These are phyloP conservation scores for Hemisphaericaspora subhashii DNA, from an alignment of 1,139 yeast species.

Conservation along the genomic window DNA sequence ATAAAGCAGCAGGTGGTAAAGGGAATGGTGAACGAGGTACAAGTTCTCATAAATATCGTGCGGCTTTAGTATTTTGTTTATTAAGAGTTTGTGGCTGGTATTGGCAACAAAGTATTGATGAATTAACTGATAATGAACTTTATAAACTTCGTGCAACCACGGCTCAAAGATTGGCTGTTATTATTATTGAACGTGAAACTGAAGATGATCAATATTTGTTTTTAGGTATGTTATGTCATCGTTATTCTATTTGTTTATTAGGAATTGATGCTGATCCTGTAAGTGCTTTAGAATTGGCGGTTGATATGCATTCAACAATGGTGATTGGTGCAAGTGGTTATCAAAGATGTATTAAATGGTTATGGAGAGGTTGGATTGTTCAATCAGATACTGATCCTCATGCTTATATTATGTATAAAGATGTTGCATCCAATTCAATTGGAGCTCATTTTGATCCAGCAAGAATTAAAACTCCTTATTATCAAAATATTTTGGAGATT, in stretches of 20 bases:
- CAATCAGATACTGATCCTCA: conserved; percentile 73
- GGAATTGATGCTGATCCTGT: conserved; percentile 62
- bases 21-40: conserved; percentile 60
- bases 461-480: conserved; percentile 78
- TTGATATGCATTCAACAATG: conserved; percentile 78
- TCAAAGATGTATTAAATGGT: conserved; percentile 84
- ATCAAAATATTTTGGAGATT: conserved; percentile 75
- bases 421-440: conserved; percentile 56
- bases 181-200: conserved; percentile 58
- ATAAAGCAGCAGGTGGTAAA: conserved; percentile 80
- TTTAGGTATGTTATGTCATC: conserved; percentile 73
- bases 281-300: conserved; percentile 80
- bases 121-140: conserved; percentile 67
- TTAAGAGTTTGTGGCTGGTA: conserved; percentile 82
- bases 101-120: conserved; percentile 55
- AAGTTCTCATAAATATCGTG: conserved; percentile 62
- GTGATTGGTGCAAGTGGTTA: conserved; percentile 79
- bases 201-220: conserved; percentile 70
- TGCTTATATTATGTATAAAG: conserved; percentile 63
- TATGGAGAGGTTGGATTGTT: conserved; percentile 92
- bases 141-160: conserved; percentile 61
- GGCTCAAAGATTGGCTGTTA: conserved; percentile 72
- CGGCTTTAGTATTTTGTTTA: conserved; percentile 66
- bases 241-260: conserved; percentile 66
- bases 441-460: conserved; percentile 78